A percentile compares a stretch with the other conserved stretches of the same genome.
These are phyloP conservation scores for Lasiosphaeria ovina DNA, from an alignment of 495 filamentous ascomycete species.

Conservation along the genomic window DNA sequence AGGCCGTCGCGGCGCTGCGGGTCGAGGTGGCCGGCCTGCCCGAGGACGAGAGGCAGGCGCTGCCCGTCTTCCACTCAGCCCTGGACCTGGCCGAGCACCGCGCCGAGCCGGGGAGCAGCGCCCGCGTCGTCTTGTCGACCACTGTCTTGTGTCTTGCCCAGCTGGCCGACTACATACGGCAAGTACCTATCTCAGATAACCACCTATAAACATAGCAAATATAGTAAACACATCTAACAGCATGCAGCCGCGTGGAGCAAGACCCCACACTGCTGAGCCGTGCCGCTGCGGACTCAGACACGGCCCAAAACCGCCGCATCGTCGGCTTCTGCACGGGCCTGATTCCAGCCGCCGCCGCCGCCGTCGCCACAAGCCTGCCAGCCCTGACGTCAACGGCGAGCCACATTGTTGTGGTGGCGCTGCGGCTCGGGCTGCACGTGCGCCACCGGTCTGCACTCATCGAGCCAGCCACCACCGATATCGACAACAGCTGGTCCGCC, in stretches of 20 bases:
- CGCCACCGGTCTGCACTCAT: too few relatives aligned
- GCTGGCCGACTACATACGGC: conserved; percentile 17
- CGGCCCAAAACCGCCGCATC: conserved; percentile 30
- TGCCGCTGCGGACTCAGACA: conserved; percentile 12
- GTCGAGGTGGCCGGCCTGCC: background rate
- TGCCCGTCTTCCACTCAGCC: conserved; percentile 13
- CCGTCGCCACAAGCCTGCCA: conserved; percentile 54
- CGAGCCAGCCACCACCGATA: too few relatives aligned
- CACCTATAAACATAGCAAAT: background rate
- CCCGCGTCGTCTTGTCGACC: conserved; percentile 1
- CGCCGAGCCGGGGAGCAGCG: conserved; percentile 1
- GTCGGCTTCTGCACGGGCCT: conserved; percentile 63
- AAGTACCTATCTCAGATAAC: conserved; percentile 1
- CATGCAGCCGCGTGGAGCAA: too few relatives aligned
- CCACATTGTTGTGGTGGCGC: conserved; percentile 60
- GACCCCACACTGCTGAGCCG: background rate
- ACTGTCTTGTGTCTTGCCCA: conserved; percentile 16
- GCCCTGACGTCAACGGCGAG: conserved; percentile 60
- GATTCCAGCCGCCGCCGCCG: conserved; percentile 60
- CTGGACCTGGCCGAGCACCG: conserved; percentile 9
- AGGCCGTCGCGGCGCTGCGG: conserved; percentile 8
- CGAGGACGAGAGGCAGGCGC: background rate
- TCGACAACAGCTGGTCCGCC: too few relatives aligned
- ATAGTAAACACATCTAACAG: background rate
- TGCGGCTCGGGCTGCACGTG: conserved; percentile 49